Evolutionary conservation across 2,329 filamentous ascomycete genomes (phyloP).

Genomic region (Herpotrichia juniperi): DNA sequence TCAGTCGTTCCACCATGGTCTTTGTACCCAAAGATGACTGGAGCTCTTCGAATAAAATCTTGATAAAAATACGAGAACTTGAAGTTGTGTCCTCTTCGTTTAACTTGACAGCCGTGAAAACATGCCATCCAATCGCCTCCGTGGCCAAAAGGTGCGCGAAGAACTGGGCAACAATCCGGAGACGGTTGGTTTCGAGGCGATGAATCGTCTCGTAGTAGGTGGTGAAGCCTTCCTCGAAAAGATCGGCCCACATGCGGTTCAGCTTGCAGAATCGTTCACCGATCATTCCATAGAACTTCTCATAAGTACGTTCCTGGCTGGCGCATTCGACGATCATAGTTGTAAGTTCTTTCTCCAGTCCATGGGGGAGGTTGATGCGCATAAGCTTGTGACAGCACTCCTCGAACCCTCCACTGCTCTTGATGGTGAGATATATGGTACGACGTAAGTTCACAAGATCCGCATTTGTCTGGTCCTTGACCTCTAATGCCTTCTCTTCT

Average conservation of each 20-base stretch:
- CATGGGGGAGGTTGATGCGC: slow-evolving; percentile 80
- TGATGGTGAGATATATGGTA: slow-evolving; percentile 96
- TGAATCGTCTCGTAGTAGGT: slow-evolving; percentile 98
- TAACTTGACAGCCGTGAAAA: slow-evolving; percentile 80
- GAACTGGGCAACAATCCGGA: slow-evolving; percentile 93
- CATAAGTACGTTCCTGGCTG: slow-evolving; percentile 94
- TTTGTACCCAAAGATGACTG: slow-evolving; percentile 84
- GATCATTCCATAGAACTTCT: slow-evolving; percentile 95
- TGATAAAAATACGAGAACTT: slow-evolving; percentile 96
- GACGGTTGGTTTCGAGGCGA: slow-evolving; percentile 91
- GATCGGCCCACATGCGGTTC: slow-evolving; percentile 90
- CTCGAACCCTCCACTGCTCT: slow-evolving; percentile 94
- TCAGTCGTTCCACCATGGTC: slow-evolving; percentile 77
- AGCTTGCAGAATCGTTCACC: slow-evolving; percentile 95
- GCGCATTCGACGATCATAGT: slow-evolving; percentile 98
- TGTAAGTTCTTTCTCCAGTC: slow-evolving; percentile 86
- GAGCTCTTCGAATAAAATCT: slow-evolving; percentile 94
- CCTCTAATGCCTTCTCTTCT: slow-evolving; percentile 84
- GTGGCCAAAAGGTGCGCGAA: slow-evolving; percentile 90
- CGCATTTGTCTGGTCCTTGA: slow-evolving; percentile 97
- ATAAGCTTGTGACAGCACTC: slow-evolving; percentile 98
- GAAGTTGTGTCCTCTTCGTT: slow-evolving; percentile 98
- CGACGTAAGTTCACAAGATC: slow-evolving; percentile 91
- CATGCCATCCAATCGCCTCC: slow-evolving; percentile 92
- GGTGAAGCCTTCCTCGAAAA: slow-evolving; percentile 88